phyloP scores from a whole-genome alignment of 2,329 filamentous ascomycete genomes.

The Remersonia thermophila region DNA sequence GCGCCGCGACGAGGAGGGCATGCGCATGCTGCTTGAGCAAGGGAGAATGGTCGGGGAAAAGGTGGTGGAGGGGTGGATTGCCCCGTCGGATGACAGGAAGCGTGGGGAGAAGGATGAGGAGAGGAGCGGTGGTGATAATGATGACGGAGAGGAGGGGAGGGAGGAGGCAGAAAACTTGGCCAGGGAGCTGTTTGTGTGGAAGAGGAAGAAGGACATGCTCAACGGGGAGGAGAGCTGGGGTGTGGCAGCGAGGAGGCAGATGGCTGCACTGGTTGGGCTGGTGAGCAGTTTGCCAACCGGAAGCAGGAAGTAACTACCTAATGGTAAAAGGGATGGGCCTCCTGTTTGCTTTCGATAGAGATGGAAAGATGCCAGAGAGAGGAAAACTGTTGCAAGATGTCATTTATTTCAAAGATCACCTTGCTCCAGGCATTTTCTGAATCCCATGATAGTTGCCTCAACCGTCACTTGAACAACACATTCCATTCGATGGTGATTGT shows the following conservation, averaged over 20 bases:
- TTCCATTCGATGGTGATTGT: no score
- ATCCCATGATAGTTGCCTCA: background rate
- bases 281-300: constrained; percentile 7
- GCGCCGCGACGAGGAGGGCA: constrained; percentile 23
- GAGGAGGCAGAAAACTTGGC: constrained; percentile 20
- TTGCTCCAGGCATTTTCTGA: background rate
- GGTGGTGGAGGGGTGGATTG: constrained; percentile 15
- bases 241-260: constrained; percentile 9
- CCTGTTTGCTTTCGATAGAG: no score
- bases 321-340: no score
- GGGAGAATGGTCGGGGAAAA: constrained; percentile 22
- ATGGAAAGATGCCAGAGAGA: background rate
- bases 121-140: constrained; percentile 3
- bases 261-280: constrained; percentile 11
- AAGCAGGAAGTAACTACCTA: no score
- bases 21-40: constrained; percentile 21
- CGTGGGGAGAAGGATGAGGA: constrained; percentile 1
- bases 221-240: constrained; percentile 14
- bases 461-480: no score
- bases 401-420: background rate
- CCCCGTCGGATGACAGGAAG: constrained; percentile 3
- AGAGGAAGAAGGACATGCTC: constrained; percentile 11
- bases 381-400: background rate
- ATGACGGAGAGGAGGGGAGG: constrained; percentile 2
- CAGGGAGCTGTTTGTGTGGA: constrained; percentile 21